Percentiles rank a stretch among this genome's conserved stretches.
These are phyloP conservation scores for Acorus gramineus DNA, from an alignment of 106 monocot species.

Conservation along the genomic window DNA sequence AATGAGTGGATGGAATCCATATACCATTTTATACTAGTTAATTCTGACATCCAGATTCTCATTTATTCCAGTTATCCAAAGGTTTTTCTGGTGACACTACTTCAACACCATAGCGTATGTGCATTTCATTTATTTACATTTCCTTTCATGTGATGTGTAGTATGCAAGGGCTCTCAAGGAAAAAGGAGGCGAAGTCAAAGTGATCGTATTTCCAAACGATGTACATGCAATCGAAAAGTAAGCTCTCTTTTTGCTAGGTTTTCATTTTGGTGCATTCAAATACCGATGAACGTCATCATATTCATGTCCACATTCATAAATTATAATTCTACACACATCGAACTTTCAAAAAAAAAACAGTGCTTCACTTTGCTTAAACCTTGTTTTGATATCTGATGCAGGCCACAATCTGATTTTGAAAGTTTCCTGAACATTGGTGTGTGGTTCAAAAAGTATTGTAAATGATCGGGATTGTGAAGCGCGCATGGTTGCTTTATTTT, in stretches of 20 bases:
- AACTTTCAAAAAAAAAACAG: no score
- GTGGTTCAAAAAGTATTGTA: slow-evolving; percentile 80
- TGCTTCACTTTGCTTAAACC: not conserved
- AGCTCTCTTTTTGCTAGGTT: not conserved
- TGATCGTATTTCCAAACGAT: slow-evolving; percentile 89
- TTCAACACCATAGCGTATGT: no score
- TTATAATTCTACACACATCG: no score
- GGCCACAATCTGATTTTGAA: slow-evolving; percentile 92
- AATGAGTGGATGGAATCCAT: no score
- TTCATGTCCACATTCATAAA: not conserved
- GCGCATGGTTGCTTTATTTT: no score
- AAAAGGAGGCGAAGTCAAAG: slow-evolving; percentile 69
- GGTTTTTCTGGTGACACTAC: no score
- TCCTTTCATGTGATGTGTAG: slow-evolving; percentile 12
- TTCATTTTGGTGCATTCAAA: not conserved
- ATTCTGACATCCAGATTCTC: no score
- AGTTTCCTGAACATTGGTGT: slow-evolving; percentile 92
- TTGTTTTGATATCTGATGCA: slow-evolving; percentile 31
- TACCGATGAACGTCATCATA: not conserved
- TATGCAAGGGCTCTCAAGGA: slow-evolving; percentile 89
- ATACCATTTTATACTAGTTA: no score
- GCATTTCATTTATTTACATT: not conserved
- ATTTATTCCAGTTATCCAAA: no score
- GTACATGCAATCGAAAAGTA: slow-evolving; percentile 74
- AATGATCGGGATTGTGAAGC: slow-evolving; percentile 1